Evolutionary conservation across 495 filamentous ascomycete species (phyloP).

Genomic region (Friedmanniomyces simplex): DNA sequence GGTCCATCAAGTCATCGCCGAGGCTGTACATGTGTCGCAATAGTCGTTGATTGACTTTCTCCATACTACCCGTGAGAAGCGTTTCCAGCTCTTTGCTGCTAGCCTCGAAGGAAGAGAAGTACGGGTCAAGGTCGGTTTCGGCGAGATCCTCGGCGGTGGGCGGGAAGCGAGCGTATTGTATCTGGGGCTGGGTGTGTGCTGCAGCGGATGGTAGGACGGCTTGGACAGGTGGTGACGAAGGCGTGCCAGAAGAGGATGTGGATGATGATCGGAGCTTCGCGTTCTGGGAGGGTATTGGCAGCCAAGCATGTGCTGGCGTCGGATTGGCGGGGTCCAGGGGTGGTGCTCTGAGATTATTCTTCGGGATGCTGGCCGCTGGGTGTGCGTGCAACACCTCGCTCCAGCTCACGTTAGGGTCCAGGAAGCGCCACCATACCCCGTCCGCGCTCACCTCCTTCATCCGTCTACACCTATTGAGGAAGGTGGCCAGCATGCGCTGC

Average conservation of each 20-base stretch:
- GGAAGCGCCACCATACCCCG: constrained; percentile 92
- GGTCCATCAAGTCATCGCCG: constrained; percentile 79
- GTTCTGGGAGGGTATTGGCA: constrained; percentile 73
- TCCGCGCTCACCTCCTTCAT: constrained; percentile 93
- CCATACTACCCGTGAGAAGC: constrained; percentile 80
- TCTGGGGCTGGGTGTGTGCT: constrained; percentile 48
- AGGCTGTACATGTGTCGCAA: constrained; percentile 70
- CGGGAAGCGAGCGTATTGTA: constrained; percentile 73
- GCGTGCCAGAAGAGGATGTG: constrained; percentile 40
- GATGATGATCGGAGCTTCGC: constrained; percentile 67
- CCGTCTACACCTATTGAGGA: constrained; percentile 79
- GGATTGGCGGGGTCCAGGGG: constrained; percentile 88
- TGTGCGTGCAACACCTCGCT: constrained; percentile 84
- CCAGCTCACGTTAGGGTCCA: constrained; percentile 98
- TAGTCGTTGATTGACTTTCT: constrained; percentile 88
- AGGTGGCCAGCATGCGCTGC: constrained; percentile 92
- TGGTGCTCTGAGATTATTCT: constrained; percentile 84
- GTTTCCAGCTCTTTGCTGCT: constrained; percentile 79
- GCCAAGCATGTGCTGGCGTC: constrained; percentile 73
- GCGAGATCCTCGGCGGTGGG: constrained; percentile 62
- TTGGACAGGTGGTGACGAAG: constrained; percentile 40
- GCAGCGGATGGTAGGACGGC: constrained; percentile 40
- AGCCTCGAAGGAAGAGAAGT: constrained; percentile 83
- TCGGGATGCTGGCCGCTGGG: constrained; percentile 83
- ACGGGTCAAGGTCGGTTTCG: constrained; percentile 87